Evolutionary conservation across 148 eudicot genomes (phyloP), one percentile per base, ranked within the genome.

Genomic region (Nyssa sinensis): DNA sequence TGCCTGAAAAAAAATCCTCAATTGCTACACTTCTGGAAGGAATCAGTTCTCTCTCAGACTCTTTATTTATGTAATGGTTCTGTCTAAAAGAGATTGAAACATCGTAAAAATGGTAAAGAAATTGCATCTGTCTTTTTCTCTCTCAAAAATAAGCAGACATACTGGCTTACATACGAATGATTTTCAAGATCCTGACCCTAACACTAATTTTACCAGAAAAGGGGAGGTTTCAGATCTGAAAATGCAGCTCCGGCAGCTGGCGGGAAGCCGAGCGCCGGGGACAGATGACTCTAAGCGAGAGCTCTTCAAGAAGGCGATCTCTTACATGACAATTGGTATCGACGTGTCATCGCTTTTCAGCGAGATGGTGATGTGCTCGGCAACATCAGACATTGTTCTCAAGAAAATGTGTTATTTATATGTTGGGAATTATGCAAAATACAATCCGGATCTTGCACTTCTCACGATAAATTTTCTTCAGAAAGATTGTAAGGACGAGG

Each of bases 341-440:
- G 99, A 96, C 74, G 99, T 96, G 66, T 96, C 99, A 0, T 84
- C 92, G 12, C 85, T 93, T 59, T 96, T 96, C 59, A 93, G 99
- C 62, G 98, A 96, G 80, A 96, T 96, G 99, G 99, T 96, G 74
- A 96, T 96, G 99, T 96, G 99, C 78, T 96, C 99, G 29, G 97
- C 99, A 1, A 93, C 99, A 7, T 93, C 98, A 0, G 99, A 96
- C 73, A 93, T 93, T 29, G 99, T 96, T 72, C 81, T 93, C 21
- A 96, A 93, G 90, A 96, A 96, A 82, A 96, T 96, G 98, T 96
- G 99, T 73, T 96, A 96, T 72, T 78, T 96, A 63, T 96, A 96
- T 77, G 99, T 96, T 19, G 96, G 98, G 28, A 96, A 93, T 77
- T 93, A 96, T 69, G 99, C 99, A 0, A 96, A 87, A 79, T 57